Base-by-base conservation (phyloP, 2,329 filamentous ascomycete species). In the Ophiostoma ips region DNA sequence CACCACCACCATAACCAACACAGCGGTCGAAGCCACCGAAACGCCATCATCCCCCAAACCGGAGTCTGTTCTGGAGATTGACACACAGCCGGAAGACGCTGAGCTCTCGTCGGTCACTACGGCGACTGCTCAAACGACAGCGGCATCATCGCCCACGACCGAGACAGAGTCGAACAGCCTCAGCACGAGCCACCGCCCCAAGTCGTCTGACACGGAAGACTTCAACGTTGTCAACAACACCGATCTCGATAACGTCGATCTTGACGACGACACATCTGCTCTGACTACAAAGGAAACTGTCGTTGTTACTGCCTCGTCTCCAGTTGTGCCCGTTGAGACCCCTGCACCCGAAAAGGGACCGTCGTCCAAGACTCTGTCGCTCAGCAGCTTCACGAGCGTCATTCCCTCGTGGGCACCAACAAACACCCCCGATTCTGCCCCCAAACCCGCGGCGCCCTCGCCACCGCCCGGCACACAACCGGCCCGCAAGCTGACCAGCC, bases 401-500 rank as follows among this genome's bases (percentile, higher is more conserved):
- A 72, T 92, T 47, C 83, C 85, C 66, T 80, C 82, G 52, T 87
- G 83, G 82, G 80, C 77, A 16, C 76, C 81, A 2, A 48, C 55
- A 36, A 53, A 52, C 16, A 68, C 77, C 50, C 67, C 68, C 52
- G 68, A 70, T 50, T 66, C 70, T 19, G 66, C 70, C 4, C 60
- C 68, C 15, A 79, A 74, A 61, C 61, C 61, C 49, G 58, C 59
- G 40, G 62, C 61, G n/a, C 61, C 61, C 24, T 58, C 58, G 33
- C 55, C 50, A 10, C 52, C 51, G 37, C 53, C 66, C 50, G 62
- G 66, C 36, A 63, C 64, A 21, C 63, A 68, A 41, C 63, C 67
- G 1, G 55, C 63, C 54, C 73, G 87, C 60, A 94, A 92, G 64
- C 76, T 94, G 50, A 89, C 86, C 9, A 87, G 86, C 57, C 87